Evolutionary conservation across 352 stramenopile species (phyloP).

Genomic region (Phytophthora vignae): DNA sequence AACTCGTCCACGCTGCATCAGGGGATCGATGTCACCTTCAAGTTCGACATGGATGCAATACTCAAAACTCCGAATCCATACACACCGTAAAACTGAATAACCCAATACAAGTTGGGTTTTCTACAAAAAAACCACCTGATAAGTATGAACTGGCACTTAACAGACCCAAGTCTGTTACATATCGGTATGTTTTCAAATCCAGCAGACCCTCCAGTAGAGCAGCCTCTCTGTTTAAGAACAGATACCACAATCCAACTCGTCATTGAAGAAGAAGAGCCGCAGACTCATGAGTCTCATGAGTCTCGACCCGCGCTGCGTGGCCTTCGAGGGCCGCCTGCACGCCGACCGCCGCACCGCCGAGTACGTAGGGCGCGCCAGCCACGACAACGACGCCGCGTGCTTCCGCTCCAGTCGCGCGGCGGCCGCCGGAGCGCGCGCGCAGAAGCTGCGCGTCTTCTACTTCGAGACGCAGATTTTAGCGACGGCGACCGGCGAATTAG

Average conservation of each 20-base stretch:
- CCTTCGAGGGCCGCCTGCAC: constrained; percentile 59
- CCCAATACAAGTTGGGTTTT: no score
- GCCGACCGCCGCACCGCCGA: constrained; percentile 65
- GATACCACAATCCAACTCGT: neutral
- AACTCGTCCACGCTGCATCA: constrained; percentile 6
- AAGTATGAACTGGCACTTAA: no score
- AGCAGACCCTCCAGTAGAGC: neutral
- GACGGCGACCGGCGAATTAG: constrained; percentile 39
- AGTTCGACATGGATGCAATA: constrained; percentile 1
- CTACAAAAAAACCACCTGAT: no score
- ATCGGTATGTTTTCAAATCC: neutral
- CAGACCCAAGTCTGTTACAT: neutral
- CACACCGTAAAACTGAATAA: neutral
- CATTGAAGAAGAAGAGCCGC: constrained; percentile 7
- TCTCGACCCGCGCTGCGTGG: constrained; percentile 47
- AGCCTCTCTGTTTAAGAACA: neutral
- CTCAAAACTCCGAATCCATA: constrained; percentile 1
- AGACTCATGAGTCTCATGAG: constrained; percentile 18
- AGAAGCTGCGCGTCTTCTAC: constrained; percentile 55
- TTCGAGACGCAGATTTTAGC: constrained; percentile 62
- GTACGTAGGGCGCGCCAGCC: constrained; percentile 61
- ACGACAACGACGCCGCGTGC: constrained; percentile 62
- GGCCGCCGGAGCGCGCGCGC: constrained; percentile 8
- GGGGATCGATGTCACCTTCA: constrained; percentile 1
- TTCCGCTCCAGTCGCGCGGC: constrained; percentile 47